phyloP scores from a whole-genome alignment of 768 basidiomycete genomes.

The Rhodocollybia butyracea region DNA sequence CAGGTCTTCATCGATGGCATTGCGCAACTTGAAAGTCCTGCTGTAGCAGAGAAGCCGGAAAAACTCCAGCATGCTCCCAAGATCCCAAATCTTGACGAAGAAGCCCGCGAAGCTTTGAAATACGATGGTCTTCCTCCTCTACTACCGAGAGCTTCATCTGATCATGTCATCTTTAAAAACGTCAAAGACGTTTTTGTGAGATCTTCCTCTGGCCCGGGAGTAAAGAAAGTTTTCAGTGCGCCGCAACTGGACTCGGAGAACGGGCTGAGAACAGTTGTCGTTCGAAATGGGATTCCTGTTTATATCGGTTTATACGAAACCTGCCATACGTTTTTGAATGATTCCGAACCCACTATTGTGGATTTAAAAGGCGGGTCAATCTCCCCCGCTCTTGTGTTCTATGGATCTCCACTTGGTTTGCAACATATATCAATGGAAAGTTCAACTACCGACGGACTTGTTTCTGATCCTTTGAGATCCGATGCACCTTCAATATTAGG shows the following conservation, averaged over 20 bases:
- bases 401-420: slow-evolving; percentile 62
- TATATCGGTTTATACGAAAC: slow-evolving; percentile 31
- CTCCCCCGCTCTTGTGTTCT: slow-evolving; percentile 59
- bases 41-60: slow-evolving; percentile 37
- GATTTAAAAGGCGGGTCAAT: slow-evolving; percentile 67
- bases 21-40: slow-evolving; percentile 45
- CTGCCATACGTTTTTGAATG: slow-evolving; percentile 1
- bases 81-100: slow-evolving; percentile 58
- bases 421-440: slow-evolving; percentile 64
- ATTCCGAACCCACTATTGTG: slow-evolving; percentile 8
- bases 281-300: slow-evolving; percentile 50
- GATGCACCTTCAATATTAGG: slow-evolving; percentile 39
- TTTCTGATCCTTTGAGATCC: slow-evolving; percentile 45
- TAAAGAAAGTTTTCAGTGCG: slow-evolving; percentile 17
- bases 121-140: slow-evolving; percentile 73
- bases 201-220: slow-evolving; percentile 10
- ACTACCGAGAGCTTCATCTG: slow-evolving; percentile 26
- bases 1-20: slow-evolving; percentile 89
- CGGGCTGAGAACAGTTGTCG: slow-evolving; percentile 28
- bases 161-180: slow-evolving; percentile 50
- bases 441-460: slow-evolving; percentile 64
- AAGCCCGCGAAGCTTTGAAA: slow-evolving; percentile 52
- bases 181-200: slow-evolving; percentile 38
- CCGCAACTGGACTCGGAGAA: slow-evolving; percentile 12
- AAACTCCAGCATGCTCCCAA: slow-evolving; percentile 49